phyloP scores from a whole-genome alignment of 768 basidiomycete genomes.

The Sarcodon aspratus region DNA sequence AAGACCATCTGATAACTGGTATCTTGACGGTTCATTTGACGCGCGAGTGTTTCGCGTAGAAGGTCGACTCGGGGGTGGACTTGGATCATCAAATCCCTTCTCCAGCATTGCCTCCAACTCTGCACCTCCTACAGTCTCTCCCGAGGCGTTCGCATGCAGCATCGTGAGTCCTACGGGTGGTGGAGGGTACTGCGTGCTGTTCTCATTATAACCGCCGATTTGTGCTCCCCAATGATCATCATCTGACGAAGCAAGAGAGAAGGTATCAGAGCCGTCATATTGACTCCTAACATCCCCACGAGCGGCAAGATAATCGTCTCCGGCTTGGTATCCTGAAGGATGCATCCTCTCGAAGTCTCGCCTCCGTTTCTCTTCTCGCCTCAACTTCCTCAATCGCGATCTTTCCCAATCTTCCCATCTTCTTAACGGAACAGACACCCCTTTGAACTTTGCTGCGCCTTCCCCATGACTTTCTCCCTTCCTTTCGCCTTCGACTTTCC shows the following conservation, averaged over 20 bases:
- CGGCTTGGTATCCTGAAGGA: conserved; percentile 52
- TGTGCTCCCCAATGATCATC: conserved; percentile 95
- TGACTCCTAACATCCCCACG: conserved; percentile 38
- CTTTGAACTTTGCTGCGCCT: conserved; percentile 39
- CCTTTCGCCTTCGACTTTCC: conserved; percentile 90
- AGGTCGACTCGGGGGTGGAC: conserved; percentile 27
- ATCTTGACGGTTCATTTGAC: conserved; percentile 37
- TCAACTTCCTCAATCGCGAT: conserved; percentile 82
- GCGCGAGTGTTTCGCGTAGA: conserved; percentile 4
- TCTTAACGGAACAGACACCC: conserved; percentile 74
- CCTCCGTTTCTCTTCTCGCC: conserved; percentile 74
- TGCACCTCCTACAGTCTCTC: conserved; percentile 45
- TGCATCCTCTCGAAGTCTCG: conserved; percentile 73
- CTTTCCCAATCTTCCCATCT: conserved; percentile 99
- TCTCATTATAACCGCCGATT: conserved; percentile 92
- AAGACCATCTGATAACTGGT: conserved; percentile 47
- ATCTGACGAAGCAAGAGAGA: conserved; percentile 77
- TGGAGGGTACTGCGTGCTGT: conserved; percentile 65
- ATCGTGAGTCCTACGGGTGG: conserved; percentile 67
- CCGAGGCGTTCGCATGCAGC: conserved; percentile 24
- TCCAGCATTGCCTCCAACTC: conserved; percentile 93
- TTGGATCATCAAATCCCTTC: conserved; percentile 72
- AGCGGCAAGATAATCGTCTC: conserved; percentile 53
- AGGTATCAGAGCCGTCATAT: conserved; percentile 71
- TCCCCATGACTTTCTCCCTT: conserved; percentile 72